These are phyloP conservation scores for Yamadazyma triangularis DNA, from an alignment of 1,139 yeast species.

Conservation along the genomic window DNA sequence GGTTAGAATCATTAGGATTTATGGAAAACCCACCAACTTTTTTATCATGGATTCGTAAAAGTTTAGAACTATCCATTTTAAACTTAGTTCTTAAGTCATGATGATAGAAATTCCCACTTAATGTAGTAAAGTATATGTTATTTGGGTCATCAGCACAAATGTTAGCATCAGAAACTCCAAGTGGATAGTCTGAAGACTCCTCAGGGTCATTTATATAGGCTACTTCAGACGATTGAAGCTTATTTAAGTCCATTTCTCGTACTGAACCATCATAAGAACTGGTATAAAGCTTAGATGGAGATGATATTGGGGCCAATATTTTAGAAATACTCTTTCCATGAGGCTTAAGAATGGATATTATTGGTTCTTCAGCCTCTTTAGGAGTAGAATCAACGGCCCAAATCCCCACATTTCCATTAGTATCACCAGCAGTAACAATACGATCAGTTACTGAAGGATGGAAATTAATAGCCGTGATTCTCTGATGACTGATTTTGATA, in stretches of 20 bases:
- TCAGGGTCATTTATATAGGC: slow-evolving; percentile 49
- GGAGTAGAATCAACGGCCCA: slow-evolving; percentile 64
- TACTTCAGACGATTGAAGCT: slow-evolving; percentile 55
- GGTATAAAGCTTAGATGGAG: slow-evolving; percentile 56
- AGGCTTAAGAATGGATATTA: slow-evolving; percentile 55
- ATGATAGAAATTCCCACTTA: slow-evolving; percentile 71
- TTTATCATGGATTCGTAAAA: slow-evolving; percentile 72
- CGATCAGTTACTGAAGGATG: slow-evolving; percentile 69
- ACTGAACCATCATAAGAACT: slow-evolving; percentile 87
- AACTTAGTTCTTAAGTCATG: slow-evolving; percentile 59
- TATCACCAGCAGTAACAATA: slow-evolving; percentile 81
- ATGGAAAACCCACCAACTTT: slow-evolving; percentile 86
- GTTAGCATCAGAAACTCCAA: slow-evolving; percentile 64
- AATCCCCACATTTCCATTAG: slow-evolving; percentile 77
- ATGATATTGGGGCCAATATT: slow-evolving; percentile 48
- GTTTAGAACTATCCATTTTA: slow-evolving; percentile 22
- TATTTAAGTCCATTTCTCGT: slow-evolving; percentile 62
- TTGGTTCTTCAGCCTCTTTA: slow-evolving; percentile 15
- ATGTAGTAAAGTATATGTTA: slow-evolving; percentile 65
- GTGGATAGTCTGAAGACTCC: slow-evolving; percentile 25
- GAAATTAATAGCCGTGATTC: slow-evolving; percentile 69
- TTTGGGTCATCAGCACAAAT: slow-evolving; percentile 44
- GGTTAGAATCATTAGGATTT: slow-evolving; percentile 57
- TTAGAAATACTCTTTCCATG: slow-evolving; percentile 74
- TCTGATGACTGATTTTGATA: slow-evolving; percentile 63